Evolutionary conservation across 352 stramenopile species (phyloP).

Genomic region (Phytophthora ramorum): DNA sequence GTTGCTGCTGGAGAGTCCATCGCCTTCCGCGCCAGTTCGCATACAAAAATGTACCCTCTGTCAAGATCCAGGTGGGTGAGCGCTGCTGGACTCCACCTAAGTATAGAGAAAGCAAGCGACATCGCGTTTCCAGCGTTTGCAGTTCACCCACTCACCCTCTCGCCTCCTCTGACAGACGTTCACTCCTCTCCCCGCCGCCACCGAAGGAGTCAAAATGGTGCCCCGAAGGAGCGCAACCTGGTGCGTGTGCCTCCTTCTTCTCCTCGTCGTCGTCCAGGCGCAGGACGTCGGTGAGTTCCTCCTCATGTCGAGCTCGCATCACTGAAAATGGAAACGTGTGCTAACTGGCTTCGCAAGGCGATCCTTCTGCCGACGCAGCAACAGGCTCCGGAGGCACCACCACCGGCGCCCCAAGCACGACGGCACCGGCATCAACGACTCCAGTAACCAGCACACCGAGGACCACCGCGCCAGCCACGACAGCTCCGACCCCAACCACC

Average conservation of each 20-base stretch:
- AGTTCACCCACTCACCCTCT: constrained; percentile 2
- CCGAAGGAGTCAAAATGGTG: neutral
- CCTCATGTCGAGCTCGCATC: too few relatives aligned
- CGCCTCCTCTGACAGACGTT: neutral
- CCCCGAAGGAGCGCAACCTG: constrained; percentile 5
- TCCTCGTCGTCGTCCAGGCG: neutral
- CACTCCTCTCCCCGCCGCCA: neutral
- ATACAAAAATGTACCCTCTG: neutral
- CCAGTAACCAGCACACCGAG: constrained; percentile 3
- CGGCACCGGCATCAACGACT: neutral
- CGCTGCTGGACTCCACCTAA: neutral
- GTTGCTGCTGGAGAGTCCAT: too few relatives aligned
- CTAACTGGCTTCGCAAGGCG: constrained; percentile 10
- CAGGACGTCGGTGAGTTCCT: constrained; percentile 19
- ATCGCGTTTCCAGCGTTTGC: too few relatives aligned
- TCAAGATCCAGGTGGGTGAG: neutral
- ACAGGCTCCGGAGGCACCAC: constrained; percentile 9
- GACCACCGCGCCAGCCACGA: constrained; percentile 6
- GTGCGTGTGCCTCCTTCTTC: constrained; percentile 2
- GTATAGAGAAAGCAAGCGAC: neutral
- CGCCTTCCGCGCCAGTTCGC: too few relatives aligned
- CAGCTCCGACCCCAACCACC: neutral
- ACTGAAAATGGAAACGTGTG: neutral
- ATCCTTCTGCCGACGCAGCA: constrained; percentile 10
- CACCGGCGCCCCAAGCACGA: constrained; percentile 1